Percentiles rank a stretch among this genome's conserved stretches.
Evolutionary conservation across 108 stramenopile genomes (phyloP).

Genomic region (Skeletonema tropicum): DNA sequence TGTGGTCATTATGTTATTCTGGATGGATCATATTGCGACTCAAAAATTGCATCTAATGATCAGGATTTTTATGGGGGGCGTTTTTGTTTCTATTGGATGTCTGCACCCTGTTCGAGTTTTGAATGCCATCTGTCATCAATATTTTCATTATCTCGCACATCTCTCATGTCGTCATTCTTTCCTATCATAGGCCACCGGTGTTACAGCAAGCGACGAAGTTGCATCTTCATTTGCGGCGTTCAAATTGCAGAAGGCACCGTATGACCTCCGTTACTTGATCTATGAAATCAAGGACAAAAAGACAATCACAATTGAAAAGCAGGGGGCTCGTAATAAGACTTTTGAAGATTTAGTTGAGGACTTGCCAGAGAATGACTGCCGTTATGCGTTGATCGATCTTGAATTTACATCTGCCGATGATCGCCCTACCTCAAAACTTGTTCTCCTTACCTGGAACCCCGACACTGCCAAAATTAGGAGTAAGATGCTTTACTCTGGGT

Average conservation of each 20-base stretch:
- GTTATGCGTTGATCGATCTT: conserved; percentile 92
- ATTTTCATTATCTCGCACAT: not conserved
- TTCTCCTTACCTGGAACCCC: conserved; percentile 95
- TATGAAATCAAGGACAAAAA: conserved; percentile 87
- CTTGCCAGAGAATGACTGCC: conserved; percentile 88
- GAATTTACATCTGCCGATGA: conserved; percentile 89
- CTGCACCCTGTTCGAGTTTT: not conserved
- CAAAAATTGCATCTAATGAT: not conserved
- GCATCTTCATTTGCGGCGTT: conserved; percentile 72
- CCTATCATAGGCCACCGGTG: conserved; percentile 78
- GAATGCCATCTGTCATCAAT: not conserved
- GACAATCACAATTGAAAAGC: conserved; percentile 76
- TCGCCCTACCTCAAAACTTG: conserved; percentile 90
- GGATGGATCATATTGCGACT: not conserved
- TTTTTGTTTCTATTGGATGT: not conserved
- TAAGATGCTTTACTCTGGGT: conserved; percentile 96
- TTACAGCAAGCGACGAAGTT: conserved; percentile 77
- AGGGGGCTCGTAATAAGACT: conserved; percentile 59
- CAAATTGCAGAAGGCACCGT: conserved; percentile 78
- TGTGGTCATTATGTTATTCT: not conserved
- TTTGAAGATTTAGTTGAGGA: conserved; percentile 85
- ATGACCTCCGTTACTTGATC: conserved; percentile 82
- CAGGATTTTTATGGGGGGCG: not conserved
- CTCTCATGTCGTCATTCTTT: not conserved
- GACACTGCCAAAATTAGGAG: conserved; percentile 84